Evolutionary conservation across 1,139 yeast species (phyloP).

Genomic region (Lodderomyces pseudojiufengensis): DNA sequence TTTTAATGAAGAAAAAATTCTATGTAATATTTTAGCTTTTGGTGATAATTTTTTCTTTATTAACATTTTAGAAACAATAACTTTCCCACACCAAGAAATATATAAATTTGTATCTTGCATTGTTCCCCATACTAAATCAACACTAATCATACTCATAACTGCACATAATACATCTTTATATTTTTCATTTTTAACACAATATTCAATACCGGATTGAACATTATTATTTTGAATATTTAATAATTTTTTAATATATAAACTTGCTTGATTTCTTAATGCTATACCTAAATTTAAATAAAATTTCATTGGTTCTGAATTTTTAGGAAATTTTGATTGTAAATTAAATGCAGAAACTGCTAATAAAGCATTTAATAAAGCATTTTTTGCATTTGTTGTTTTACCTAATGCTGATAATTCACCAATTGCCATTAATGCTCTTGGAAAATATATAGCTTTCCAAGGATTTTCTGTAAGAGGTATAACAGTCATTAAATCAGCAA

Average conservation of each 20-base stretch:
- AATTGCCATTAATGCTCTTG: slow-evolving; percentile 74
- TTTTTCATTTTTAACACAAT: slow-evolving; percentile 61
- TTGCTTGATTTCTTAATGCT: slow-evolving; percentile 71
- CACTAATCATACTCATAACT: slow-evolving; percentile 80
- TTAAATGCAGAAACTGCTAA: slow-evolving; percentile 82
- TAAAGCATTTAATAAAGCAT: slow-evolving; percentile 74
- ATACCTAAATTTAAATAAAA: slow-evolving; percentile 71
- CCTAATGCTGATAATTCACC: slow-evolving; percentile 81
- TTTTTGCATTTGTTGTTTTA: slow-evolving; percentile 68
- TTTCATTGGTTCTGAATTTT: slow-evolving; percentile 60
- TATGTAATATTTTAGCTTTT: slow-evolving; percentile 72
- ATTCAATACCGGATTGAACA: slow-evolving; percentile 33
- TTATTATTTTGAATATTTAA: slow-evolving; percentile 35
- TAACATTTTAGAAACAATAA: slow-evolving; percentile 65
- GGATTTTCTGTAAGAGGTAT: slow-evolving; percentile 79
- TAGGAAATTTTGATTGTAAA: slow-evolving; percentile 65
- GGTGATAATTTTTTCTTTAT: slow-evolving; percentile 65
- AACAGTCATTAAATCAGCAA: slow-evolving; percentile 86
- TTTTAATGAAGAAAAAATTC: slow-evolving; percentile 73
- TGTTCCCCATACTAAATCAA: slow-evolving; percentile 88
- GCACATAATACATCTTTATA: slow-evolving; percentile 85
- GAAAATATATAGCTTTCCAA: slow-evolving; percentile 82
- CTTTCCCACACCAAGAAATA: slow-evolving; percentile 71
- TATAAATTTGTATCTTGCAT: slow-evolving; percentile 83
- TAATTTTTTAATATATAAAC: slow-evolving; percentile 55